Conservation (phyloP, 176 grass and related monocot genomes). For the Eleusine indica region DNA sequence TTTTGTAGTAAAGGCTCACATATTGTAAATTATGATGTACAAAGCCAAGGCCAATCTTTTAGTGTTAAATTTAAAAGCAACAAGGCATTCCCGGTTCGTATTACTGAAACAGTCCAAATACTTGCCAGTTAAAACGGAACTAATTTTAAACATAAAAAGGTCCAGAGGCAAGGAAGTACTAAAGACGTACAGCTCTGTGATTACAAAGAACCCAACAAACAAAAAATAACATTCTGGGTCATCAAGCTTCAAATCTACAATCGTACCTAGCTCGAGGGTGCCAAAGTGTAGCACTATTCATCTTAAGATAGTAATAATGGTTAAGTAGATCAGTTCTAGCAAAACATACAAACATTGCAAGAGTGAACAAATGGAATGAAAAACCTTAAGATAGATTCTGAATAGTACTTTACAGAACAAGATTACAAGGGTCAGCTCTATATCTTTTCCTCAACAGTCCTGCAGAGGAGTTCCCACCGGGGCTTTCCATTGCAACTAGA, state of each 20-base stretch:
- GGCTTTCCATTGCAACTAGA: slow-evolving; percentile 11
- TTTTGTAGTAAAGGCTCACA: neutral
- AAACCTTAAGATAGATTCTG: neutral
- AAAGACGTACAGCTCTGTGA: neutral
- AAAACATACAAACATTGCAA: neutral
- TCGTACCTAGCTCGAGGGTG: neutral
- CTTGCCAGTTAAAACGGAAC: neutral
- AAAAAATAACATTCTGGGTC: neutral
- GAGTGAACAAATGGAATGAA: neutral
- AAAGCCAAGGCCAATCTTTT: neutral
- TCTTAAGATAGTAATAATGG: too few relatives aligned
- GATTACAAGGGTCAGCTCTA: neutral
- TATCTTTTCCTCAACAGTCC: neutral
- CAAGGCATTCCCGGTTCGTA: neutral
- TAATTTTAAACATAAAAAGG: neutral
- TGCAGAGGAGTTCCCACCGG: neutral
- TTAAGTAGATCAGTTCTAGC: neutral
- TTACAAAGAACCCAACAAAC: neutral
- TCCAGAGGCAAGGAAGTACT: neutral
- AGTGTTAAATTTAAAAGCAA: neutral
- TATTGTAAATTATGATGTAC: neutral
- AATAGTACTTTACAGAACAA: neutral
- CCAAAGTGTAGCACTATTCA: neutral
- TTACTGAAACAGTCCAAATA: neutral
- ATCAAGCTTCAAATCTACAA: neutral